Evolutionary conservation across 1,139 yeast genomes (phyloP).

Genomic region (Pneumocystis jirovecii): DNA sequence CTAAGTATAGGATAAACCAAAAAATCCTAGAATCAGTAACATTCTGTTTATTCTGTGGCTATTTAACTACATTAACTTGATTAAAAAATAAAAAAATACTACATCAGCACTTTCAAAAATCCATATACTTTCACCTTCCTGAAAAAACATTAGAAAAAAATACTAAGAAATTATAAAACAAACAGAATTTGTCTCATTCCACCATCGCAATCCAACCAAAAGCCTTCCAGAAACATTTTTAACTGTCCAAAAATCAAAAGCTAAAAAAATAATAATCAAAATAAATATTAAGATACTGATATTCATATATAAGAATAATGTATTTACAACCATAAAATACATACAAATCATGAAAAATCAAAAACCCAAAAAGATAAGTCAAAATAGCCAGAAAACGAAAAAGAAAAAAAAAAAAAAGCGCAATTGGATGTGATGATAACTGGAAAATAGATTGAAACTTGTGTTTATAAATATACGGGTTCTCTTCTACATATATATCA

Average conservation of each 20-base stretch:
- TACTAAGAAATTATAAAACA: slow-evolving; percentile 8
- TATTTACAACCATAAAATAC: slow-evolving; percentile 12
- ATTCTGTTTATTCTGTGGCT: slow-evolving; percentile 62
- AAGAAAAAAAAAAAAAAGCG: slow-evolving; percentile 47
- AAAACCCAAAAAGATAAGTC: slow-evolving; percentile 54
- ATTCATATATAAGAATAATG: not conserved
- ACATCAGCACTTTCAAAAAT: slow-evolving; percentile 72
- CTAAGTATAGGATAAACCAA: slow-evolving; percentile 63
- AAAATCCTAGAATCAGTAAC: slow-evolving; percentile 83
- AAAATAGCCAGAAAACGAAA: slow-evolving; percentile 49
- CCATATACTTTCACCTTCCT: slow-evolving; percentile 60
- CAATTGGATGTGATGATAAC: slow-evolving; percentile 66
- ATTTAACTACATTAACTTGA: not conserved
- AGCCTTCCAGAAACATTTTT: slow-evolving; percentile 83
- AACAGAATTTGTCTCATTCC: slow-evolving; percentile 33
- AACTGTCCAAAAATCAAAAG: slow-evolving; percentile 88
- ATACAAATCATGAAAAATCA: slow-evolving; percentile 46
- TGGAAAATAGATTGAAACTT: slow-evolving; percentile 12
- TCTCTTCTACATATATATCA: not conserved
- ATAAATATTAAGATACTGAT: slow-evolving; percentile 57
- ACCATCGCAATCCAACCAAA: slow-evolving; percentile 82
- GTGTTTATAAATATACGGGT: not conserved
- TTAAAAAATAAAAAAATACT: slow-evolving; percentile 6
- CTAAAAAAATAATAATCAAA: slow-evolving; percentile 51
- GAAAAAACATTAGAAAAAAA: slow-evolving; percentile 11